Evolutionary conservation across 2,329 filamentous ascomycete genomes (phyloP).

Genomic region (Epichloe elymi): DNA sequence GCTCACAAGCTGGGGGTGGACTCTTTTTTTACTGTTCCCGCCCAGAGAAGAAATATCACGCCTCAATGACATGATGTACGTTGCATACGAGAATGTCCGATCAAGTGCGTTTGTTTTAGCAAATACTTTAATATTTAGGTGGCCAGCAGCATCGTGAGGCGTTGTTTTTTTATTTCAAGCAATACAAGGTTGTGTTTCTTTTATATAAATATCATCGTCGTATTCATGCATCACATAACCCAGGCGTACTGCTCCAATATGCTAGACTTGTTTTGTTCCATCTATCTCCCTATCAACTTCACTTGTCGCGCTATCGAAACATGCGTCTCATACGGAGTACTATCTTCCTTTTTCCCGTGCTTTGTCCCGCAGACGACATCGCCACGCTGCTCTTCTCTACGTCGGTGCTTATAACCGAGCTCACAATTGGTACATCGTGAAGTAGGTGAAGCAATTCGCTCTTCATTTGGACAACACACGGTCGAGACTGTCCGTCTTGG

Average conservation of each 20-base stretch:
- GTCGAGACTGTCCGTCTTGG: no score
- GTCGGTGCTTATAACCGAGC: no score
- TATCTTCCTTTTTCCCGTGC: no score
- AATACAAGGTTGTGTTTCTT: neutral
- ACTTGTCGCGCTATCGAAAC: neutral
- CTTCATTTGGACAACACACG: no score
- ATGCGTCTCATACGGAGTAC: no score
- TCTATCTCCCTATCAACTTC: neutral
- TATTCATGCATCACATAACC: no score
- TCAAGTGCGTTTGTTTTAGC: neutral
- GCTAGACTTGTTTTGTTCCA: neutral
- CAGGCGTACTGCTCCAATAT: no score
- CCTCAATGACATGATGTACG: neutral
- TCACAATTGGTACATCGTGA: no score
- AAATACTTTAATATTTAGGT: neutral
- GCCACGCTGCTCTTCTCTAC: no score
- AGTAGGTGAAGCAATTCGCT: no score
- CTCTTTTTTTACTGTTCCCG: neutral
- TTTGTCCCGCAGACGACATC: no score
- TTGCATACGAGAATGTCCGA: neutral
- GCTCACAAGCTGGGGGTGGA: neutral
- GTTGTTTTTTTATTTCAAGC: constrained; percentile 1
- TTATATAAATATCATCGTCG: no score
- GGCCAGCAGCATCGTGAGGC: neutral
- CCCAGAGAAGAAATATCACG: neutral